Conservation (phyloP, 345 rosid species). For the Lepidium aucheri region DNA sequence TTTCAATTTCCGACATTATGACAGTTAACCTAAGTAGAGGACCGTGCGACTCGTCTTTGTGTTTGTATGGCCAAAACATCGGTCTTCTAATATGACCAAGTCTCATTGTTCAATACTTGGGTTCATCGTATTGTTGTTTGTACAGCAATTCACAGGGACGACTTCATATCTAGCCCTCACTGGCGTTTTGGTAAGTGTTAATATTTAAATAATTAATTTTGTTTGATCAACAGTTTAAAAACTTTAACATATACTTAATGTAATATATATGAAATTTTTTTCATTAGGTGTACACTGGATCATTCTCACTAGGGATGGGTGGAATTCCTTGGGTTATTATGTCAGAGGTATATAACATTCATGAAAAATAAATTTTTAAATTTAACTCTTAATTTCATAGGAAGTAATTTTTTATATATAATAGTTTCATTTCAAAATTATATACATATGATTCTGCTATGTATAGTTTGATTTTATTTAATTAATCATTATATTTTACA, state of each 20-base stretch:
- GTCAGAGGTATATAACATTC: conserved; percentile 48
- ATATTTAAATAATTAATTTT: not conserved
- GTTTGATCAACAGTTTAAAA: not conserved
- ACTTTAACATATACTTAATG: not conserved
- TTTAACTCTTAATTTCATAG: not conserved
- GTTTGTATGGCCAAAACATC: no score
- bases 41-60: no score
- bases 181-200: conserved; percentile 15
- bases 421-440: no score
- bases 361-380: not conserved
- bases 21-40: no score
- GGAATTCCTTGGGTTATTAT: conserved; percentile 76
- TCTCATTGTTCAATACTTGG: not conserved
- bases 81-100: no score
- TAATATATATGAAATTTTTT: not conserved
- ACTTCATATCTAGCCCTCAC: conserved; percentile 9
- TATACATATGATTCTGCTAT: no score
- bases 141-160: conserved; percentile 17
- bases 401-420: not conserved
- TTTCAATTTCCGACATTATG: no score
- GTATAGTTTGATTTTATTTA: no score
- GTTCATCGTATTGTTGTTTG: conserved; percentile 31
- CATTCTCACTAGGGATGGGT: conserved; percentile 60
- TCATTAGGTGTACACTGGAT: conserved; percentile 36
- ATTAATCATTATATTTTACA: no score